Base-by-base conservation (phyloP, 306 rosid genomes). In the Lathyrus tuberosus region DNA sequence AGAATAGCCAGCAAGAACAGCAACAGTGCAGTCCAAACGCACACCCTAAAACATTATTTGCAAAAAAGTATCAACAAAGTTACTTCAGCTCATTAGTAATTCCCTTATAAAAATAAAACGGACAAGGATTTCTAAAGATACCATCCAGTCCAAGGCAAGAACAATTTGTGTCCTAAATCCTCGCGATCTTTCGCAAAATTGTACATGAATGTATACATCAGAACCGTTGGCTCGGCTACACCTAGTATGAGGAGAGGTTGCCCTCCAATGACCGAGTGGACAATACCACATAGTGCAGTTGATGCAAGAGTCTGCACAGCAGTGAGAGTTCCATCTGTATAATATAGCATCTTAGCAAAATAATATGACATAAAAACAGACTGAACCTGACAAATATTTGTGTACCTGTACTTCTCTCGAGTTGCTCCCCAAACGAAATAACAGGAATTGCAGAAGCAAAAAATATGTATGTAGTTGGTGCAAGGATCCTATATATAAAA, bases 371-470 rank as follows among this genome's bases (percentile, higher is more conserved):
- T 12, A 30, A 77, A 67, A 37, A 73, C 58, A 60, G 38, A 70
- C n/a, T 65, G 65, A 79, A 78, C 56, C 62, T 31, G 66, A 71
- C 69, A 26, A 67, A 51, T 40, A 62, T 63, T 72, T 41, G 11
- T 49, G 33, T 69, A 88, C 98, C 86, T 8, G 98, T 88, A 66
- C 51, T 83, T 83, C 98, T 86, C 73, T 92, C 96, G 68, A 92
- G 83, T 82, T 92, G 98, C 82, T 92, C 98, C 78, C 98, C 98
- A 38, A 92, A 92, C 44, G 98, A 90, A 79, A 92, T 85, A 78
- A 90, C 98, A 3, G 98, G 98, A 80, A 92, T 92, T 72, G 98
- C 91, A 15, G 98, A 90, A 82, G 98, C 98, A 76, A 93, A 93
- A 87, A 93, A 93, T 86, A 93, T 86, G 75, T 93, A 93, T 38